These are phyloP conservation scores for Bodo saltans DNA, from an alignment of 78 protist genomes.

Conservation along the genomic window DNA sequence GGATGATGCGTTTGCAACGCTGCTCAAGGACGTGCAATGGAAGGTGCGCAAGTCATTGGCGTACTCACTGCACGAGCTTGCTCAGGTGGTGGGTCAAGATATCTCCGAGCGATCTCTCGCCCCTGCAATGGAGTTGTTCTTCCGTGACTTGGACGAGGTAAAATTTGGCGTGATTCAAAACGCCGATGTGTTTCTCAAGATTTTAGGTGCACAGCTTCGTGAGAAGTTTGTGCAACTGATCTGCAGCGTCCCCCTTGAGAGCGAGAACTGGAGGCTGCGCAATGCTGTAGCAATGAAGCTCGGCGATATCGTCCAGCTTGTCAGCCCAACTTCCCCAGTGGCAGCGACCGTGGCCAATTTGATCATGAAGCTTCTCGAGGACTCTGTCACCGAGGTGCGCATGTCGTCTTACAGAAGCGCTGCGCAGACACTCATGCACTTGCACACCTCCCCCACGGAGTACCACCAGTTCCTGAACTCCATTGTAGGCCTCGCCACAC, in stretches of 20 bases:
- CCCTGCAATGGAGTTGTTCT: slow-evolving; percentile 44
- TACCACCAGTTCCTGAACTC: background rate
- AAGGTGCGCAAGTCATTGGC: slow-evolving; percentile 63
- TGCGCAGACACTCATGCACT: background rate
- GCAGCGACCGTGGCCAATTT: background rate
- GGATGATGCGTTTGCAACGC: background rate
- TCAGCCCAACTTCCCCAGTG: background rate
- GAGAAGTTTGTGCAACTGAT: slow-evolving; percentile 8
- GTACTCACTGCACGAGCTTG: slow-evolving; percentile 54
- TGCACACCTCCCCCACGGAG: background rate
- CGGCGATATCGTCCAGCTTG: background rate
- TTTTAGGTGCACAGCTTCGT: background rate
- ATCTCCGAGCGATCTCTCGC: slow-evolving; percentile 30
- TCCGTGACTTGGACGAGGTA: slow-evolving; percentile 68
- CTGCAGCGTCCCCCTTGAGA: background rate
- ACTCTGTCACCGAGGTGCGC: slow-evolving; percentile 37
- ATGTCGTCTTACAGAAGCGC: background rate
- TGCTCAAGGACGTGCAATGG: slow-evolving; percentile 42
- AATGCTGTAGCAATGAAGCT: slow-evolving; percentile 23
- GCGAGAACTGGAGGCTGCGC: slow-evolving; percentile 49
- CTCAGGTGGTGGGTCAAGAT: slow-evolving; percentile 42
- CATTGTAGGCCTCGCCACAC: background rate
- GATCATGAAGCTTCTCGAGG: background rate
- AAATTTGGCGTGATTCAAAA: slow-evolving; percentile 28
- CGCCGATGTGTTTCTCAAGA: slow-evolving; percentile 24